Base-by-base conservation (phyloP, 768 basidiomycete species). In the Termitomyces sp. region DNA sequence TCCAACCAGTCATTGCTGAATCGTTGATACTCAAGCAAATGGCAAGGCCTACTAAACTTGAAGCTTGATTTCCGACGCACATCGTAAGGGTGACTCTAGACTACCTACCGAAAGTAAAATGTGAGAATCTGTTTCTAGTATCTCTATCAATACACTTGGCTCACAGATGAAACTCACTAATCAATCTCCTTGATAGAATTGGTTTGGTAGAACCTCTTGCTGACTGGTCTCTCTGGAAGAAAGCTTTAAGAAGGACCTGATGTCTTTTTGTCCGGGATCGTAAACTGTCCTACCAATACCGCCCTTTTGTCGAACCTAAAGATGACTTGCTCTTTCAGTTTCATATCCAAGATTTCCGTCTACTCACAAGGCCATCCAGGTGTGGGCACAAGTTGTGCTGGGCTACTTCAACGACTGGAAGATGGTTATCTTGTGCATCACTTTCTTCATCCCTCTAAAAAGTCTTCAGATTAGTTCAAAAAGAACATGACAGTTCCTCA, bases 241-340 rank as follows among this genome's bases (percentile, higher is more conserved):
- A 50, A n/a, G 30, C 32, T 44, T 57, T 20, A 93, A 90, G 75
- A 92, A 93, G 3, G 79, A 77, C 22, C 88, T 80, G 47, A 94
- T 87, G 65, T 87, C 84, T 61, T 80, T 77, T 68, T 95, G 92
- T 58, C 82, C 82, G 32, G 85, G 83, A 65, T 94, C 92, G 66
- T 87, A 80, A 1, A 86, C 81, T 13, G 80, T 68, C 48, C 82
- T 85, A 6, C 89, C 86, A 47, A 91, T 86, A 1, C 92, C 90
- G 3, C 89, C 90, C 58, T 78, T 82, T 68, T 94, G 91, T 4
- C 91, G 83, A 53, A 68, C 67, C 72, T 74, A 56, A 26, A 45
- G 28, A 48, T n/a, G 13, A 22, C 20, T 40, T 46, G n/a, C 32
- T 43, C 20, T 24, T 49, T 24, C 30, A 22, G 14, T 30, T 28